phyloP scores from a whole-genome alignment of 768 basidiomycete species.

The Boletus vermiculosoides region DNA sequence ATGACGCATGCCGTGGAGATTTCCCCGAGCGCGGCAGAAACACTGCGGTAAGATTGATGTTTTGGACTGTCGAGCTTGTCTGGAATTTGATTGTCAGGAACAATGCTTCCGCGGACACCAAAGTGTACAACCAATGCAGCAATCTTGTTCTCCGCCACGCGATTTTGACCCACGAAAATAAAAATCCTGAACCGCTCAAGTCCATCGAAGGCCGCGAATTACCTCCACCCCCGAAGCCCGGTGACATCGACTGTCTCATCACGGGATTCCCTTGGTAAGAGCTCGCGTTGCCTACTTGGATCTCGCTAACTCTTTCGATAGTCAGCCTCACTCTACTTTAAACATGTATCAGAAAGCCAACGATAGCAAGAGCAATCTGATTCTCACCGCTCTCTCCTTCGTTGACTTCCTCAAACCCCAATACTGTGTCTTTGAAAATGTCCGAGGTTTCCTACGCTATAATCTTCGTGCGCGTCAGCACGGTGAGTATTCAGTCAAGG shows the following conservation, averaged over 20 bases:
- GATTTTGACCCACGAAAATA: slow-evolving; percentile 49
- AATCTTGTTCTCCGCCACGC: slow-evolving; percentile 61
- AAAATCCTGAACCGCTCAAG: slow-evolving; percentile 38
- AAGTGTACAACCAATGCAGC: slow-evolving; percentile 69
- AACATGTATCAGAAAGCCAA: slow-evolving; percentile 71
- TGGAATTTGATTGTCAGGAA: slow-evolving; percentile 32
- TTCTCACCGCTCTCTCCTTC: slow-evolving; percentile 54
- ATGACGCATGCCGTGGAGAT: slow-evolving; percentile 71
- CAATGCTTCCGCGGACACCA: slow-evolving; percentile 49
- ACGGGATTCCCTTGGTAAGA: slow-evolving; percentile 76
- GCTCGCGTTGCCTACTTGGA: not conserved
- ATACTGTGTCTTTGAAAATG: slow-evolving; percentile 51
- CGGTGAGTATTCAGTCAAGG: slow-evolving; percentile 46
- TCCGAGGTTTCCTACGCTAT: slow-evolving; percentile 43
- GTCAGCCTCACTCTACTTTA: slow-evolving; percentile 70
- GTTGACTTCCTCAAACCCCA: slow-evolving; percentile 42
- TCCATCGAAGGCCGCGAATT: slow-evolving; percentile 40
- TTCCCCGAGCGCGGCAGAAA: slow-evolving; percentile 69
- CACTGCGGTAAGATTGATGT: slow-evolving; percentile 48
- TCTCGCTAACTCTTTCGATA: slow-evolving; percentile 29
- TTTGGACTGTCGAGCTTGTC: not conserved
- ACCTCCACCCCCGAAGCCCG: slow-evolving; percentile 48
- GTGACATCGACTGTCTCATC: slow-evolving; percentile 58
- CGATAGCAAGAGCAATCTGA: slow-evolving; percentile 66
- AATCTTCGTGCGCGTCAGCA: slow-evolving; percentile 39